Evolutionary conservation across 345 rosid species (phyloP).

Genomic region (Firmiana major): DNA sequence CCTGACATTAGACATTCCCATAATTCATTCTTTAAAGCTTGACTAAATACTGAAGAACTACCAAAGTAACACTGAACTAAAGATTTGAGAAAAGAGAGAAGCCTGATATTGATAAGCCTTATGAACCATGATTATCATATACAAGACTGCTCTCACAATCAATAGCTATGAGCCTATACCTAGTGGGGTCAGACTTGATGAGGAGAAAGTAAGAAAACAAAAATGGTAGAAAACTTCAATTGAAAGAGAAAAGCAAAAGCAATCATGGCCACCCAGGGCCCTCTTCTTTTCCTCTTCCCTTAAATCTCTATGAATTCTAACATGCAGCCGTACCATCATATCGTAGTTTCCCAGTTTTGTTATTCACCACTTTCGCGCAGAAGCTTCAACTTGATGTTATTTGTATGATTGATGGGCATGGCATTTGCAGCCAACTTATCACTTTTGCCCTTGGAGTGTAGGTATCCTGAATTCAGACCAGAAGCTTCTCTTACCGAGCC

Average conservation of each 20-base stretch:
- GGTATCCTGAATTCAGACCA: background rate
- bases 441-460: background rate
- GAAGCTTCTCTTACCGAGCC: background rate
- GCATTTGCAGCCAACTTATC: background rate
- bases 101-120: background rate
- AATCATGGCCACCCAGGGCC: conserved; percentile 8
- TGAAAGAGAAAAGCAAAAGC: background rate
- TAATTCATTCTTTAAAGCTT: background rate
- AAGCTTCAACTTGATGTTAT: conserved; percentile 1
- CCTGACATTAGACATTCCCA: background rate
- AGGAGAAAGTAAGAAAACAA: background rate
- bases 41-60: background rate
- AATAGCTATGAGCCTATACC: conserved; percentile 4
- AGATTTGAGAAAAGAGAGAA: background rate
- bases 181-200: background rate
- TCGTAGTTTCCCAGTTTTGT: background rate
- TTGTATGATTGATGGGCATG: background rate
- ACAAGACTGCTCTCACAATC: conserved; percentile 1
- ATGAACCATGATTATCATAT: background rate
- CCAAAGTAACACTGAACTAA: background rate
- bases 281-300: background rate
- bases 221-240: conserved; percentile 5
- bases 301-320: background rate
- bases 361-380: background rate
- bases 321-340: background rate